Conservation (phyloP, 352 stramenopile species). For the Elongisporangium anandrum region DNA sequence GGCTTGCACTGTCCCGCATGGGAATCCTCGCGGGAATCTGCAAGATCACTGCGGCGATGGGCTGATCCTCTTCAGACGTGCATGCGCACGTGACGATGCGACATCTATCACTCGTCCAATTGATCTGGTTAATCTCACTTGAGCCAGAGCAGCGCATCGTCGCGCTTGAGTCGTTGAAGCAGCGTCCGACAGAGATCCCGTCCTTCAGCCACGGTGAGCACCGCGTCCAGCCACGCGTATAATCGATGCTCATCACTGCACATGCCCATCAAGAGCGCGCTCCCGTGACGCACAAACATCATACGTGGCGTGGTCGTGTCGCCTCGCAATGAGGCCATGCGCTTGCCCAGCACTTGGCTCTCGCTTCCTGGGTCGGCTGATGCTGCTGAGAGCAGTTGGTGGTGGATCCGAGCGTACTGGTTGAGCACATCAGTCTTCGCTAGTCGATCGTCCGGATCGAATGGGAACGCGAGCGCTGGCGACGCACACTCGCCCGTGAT, state of each 20-base stretch:
- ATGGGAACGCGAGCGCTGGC: constrained; percentile 38
- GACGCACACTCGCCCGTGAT: constrained; percentile 48
- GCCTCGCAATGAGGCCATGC: constrained; percentile 22
- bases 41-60: neutral
- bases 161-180: constrained; percentile 44
- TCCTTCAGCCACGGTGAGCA: constrained; percentile 37
- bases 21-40: too few species aligned
- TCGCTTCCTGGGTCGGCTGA: constrained; percentile 8
- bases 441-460: constrained; percentile 29
- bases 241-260: constrained; percentile 51
- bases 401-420: constrained; percentile 53
- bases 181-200: constrained; percentile 50
- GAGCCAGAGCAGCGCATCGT: constrained; percentile 27
- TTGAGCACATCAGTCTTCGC: constrained; percentile 32
- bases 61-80: neutral
- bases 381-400: constrained; percentile 36
- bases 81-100: too few species aligned
- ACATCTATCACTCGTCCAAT: neutral
- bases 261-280: constrained; percentile 43
- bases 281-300: constrained; percentile 43
- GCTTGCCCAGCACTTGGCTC: constrained; percentile 54
- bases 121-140: neutral
- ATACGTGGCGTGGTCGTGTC: constrained; percentile 32
- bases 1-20: neutral
- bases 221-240: constrained; percentile 51